Percentiles rank a stretch among this genome's conserved stretches.
These are phyloP conservation scores for Nemania serpens DNA, from an alignment of 2,329 filamentous ascomycete species.

Conservation along the genomic window DNA sequence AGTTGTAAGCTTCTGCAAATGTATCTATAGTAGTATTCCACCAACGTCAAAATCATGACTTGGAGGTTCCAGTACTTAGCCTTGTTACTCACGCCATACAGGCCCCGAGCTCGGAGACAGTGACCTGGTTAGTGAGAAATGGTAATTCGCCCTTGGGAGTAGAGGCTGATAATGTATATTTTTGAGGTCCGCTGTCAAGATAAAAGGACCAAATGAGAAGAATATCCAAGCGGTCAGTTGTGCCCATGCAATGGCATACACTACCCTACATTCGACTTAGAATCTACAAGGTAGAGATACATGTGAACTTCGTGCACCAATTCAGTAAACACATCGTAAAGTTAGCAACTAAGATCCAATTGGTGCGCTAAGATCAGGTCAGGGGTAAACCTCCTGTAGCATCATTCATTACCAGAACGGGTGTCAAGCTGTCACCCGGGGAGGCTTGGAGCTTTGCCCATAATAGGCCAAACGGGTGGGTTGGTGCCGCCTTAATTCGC, in stretches of 20 bases:
- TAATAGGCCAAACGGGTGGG: slow-evolving; percentile 23
- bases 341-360: slow-evolving; percentile 4
- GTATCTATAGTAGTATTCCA: neutral
- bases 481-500: slow-evolving; percentile 17
- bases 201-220: slow-evolving; percentile 2
- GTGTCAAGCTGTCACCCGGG: slow-evolving; percentile 7
- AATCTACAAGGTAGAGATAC: slow-evolving; percentile 12
- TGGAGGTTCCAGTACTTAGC: neutral
- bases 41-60: neutral
- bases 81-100: neutral
- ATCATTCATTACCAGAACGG: slow-evolving; percentile 11
- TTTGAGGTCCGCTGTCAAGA: no score
- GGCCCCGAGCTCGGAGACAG: neutral
- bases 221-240: neutral
- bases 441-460: slow-evolving; percentile 22
- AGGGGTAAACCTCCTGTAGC: slow-evolving; percentile 18
- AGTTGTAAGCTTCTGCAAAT: no score
- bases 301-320: slow-evolving; percentile 7
- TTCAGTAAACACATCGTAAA: neutral
- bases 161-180: neutral
- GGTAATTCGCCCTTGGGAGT: no score
- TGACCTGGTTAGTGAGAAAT: neutral
- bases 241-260: no score
- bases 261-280: neutral
- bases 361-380: slow-evolving; percentile 23